These are phyloP conservation scores for Sporisorium graminicola DNA, from an alignment of 1,284 basidiomycete species.

Conservation along the genomic window DNA sequence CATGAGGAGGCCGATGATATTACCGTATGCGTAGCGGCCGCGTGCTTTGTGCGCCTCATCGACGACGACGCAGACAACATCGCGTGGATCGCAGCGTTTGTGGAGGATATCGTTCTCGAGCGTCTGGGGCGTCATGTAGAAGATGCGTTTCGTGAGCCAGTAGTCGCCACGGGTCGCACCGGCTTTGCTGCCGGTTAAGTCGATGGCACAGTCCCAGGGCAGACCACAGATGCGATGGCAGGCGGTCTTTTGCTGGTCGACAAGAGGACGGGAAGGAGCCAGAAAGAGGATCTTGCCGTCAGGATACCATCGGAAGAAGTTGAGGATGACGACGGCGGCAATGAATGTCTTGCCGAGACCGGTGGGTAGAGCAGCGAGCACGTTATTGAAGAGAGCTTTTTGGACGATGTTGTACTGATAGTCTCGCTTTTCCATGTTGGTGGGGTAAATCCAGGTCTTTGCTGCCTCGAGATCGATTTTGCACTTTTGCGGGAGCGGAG, in stretches of 20 bases:
- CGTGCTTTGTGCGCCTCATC: slow-evolving; percentile 97
- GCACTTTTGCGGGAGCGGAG: slow-evolving; percentile 49
- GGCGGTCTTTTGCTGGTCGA: slow-evolving; percentile 87
- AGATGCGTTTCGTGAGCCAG: slow-evolving; percentile 89
- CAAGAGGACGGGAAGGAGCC: slow-evolving; percentile 94
- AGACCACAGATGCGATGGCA: slow-evolving; percentile 95
- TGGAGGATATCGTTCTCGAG: slow-evolving; percentile 86
- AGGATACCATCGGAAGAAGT: slow-evolving; percentile 67
- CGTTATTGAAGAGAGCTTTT: slow-evolving; percentile 89
- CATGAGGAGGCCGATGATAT: slow-evolving; percentile 89
- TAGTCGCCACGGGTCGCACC: slow-evolving; percentile 51
- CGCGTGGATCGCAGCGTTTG: slow-evolving; percentile 81
- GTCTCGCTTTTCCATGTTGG: slow-evolving; percentile 87
- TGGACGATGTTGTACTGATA: slow-evolving; percentile 96
- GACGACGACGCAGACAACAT: slow-evolving; percentile 85
- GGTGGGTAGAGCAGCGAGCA: slow-evolving; percentile 92
- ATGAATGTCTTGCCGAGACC: slow-evolving; percentile 99
- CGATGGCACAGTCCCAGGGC: slow-evolving; percentile 84
- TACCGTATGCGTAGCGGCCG: slow-evolving; percentile 92
- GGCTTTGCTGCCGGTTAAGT: slow-evolving; percentile 80
- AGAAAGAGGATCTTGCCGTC: slow-evolving; percentile 81
- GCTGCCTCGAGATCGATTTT: slow-evolving; percentile 81
- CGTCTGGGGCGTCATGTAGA: slow-evolving; percentile 99
- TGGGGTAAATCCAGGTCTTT: slow-evolving; percentile 91
- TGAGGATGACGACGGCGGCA: slow-evolving; percentile 90